These are phyloP conservation scores for Pichia sp. DNA, from an alignment of 1,139 yeast genomes.

Conservation along the genomic window DNA sequence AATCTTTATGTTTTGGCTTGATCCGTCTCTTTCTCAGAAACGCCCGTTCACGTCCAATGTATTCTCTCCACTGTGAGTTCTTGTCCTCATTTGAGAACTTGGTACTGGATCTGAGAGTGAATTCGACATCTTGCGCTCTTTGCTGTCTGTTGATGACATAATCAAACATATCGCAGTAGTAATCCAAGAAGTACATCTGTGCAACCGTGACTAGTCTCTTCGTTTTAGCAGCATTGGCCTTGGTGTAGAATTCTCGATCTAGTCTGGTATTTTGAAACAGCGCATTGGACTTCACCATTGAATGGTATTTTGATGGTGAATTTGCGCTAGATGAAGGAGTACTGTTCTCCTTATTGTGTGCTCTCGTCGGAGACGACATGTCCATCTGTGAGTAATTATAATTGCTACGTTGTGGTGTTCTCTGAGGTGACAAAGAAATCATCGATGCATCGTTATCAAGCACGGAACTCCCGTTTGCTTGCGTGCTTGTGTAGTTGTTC, in stretches of 20 bases:
- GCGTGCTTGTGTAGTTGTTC: not conserved
- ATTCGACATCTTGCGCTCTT: conserved; percentile 60
- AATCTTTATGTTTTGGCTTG: conserved; percentile 90
- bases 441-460: conserved; percentile 18
- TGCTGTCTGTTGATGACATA: conserved; percentile 84
- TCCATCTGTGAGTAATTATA: not conserved
- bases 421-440: conserved; percentile 23
- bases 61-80: conserved; percentile 70
- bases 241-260: conserved; percentile 45
- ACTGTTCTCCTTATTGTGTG: conserved; percentile 28
- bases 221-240: conserved; percentile 67
- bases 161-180: conserved; percentile 93
- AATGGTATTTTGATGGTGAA: conserved; percentile 10
- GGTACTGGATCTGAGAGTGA: conserved; percentile 42
- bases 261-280: conserved; percentile 21
- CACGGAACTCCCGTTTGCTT: not conserved
- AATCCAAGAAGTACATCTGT: conserved; percentile 74
- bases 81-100: conserved; percentile 27
- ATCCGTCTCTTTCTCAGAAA: conserved; percentile 79
- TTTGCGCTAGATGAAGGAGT: conserved; percentile 16
- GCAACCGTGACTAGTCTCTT: conserved; percentile 83
- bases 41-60: conserved; percentile 79
- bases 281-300: conserved; percentile 18
- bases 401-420: conserved; percentile 11
- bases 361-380: not conserved